phyloP scores from a whole-genome alignment of 805 yeast species.

The Teunomyces lycoperdinae region DNA sequence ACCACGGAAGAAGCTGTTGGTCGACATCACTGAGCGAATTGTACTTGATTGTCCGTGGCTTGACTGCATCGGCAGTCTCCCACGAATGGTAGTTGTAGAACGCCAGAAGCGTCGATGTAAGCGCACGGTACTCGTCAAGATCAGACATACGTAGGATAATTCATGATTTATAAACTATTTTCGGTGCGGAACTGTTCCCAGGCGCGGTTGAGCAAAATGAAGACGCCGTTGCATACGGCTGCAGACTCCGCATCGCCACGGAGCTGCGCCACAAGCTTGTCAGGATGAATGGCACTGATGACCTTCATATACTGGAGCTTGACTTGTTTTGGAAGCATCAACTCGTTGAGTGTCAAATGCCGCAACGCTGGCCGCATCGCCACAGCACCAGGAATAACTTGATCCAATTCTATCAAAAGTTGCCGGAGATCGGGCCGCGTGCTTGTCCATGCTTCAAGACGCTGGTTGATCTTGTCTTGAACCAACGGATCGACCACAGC shows the following conservation, averaged over 20 bases:
- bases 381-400: conserved; percentile 55
- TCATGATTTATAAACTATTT: conserved; percentile 7
- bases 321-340: conserved; percentile 87
- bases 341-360: conserved; percentile 53
- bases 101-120: conserved; percentile 37
- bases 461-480: conserved; percentile 9
- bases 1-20: conserved; percentile 48
- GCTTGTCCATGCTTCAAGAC: conserved; percentile 9
- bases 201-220: conserved; percentile 77
- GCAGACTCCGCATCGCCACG: conserved; percentile 60
- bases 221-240: conserved; percentile 84
- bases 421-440: conserved; percentile 59
- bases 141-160: conserved; percentile 9
- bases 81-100: conserved; percentile 31
- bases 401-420: conserved; percentile 65
- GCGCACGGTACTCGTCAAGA: conserved; percentile 32
- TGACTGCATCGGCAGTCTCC: conserved; percentile 31
- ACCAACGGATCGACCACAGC: conserved; percentile 32
- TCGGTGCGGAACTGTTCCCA: conserved; percentile 44
- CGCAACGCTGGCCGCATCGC: conserved; percentile 12
- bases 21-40: conserved; percentile 39
- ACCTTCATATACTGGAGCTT: conserved; percentile 82
- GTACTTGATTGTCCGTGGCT: conserved; percentile 28
- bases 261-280: conserved; percentile 51
- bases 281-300: conserved; percentile 77